Conservation (phyloP, 805 yeast species). For the Metschnikowia reukaufii region DNA sequence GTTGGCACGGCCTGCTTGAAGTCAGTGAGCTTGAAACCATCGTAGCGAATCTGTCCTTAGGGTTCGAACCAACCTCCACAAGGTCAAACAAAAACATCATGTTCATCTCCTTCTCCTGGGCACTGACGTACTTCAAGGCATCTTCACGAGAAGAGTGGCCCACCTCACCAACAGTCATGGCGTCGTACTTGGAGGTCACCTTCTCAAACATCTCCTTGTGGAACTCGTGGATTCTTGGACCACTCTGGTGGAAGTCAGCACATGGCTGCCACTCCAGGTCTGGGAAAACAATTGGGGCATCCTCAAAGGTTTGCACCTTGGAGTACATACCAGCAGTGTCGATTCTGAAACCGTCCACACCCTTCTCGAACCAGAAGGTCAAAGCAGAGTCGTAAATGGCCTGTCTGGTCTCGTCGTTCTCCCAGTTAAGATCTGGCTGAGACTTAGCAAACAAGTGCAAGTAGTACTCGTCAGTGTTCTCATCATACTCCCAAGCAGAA, state of each 20-base stretch:
- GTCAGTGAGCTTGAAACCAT: constrained; percentile 36
- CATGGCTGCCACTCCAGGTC: constrained; percentile 43
- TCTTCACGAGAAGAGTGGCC: constrained; percentile 44
- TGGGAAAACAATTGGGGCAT: constrained; percentile 49
- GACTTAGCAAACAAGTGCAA: constrained; percentile 51
- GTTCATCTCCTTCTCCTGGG: constrained; percentile 39
- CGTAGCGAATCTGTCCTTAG: constrained; percentile 35
- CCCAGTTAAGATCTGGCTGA: constrained; percentile 68
- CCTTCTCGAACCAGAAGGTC: constrained; percentile 54
- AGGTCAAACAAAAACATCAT: constrained; percentile 40
- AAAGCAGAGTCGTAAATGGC: constrained; percentile 49
- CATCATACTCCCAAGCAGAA: constrained; percentile 59
- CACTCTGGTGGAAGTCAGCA: constrained; percentile 35
- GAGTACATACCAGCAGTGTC: constrained; percentile 56
- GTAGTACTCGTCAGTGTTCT: constrained; percentile 53
- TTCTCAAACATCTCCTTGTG: constrained; percentile 35
- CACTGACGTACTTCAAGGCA: constrained; percentile 44
- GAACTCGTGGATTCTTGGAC: constrained; percentile 60
- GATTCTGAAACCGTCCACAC: constrained; percentile 60
- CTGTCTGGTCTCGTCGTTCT: constrained; percentile 40
- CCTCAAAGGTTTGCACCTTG: constrained; percentile 45
- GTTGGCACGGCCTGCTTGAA: constrained; percentile 41
- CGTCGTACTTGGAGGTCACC: constrained; percentile 47
- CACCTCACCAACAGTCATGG: constrained; percentile 59
- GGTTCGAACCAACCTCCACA: constrained; percentile 39